These are phyloP conservation scores for Coemansia sp. DNA, from an alignment of 192 early-diverging fungal species.

Conservation along the genomic window DNA sequence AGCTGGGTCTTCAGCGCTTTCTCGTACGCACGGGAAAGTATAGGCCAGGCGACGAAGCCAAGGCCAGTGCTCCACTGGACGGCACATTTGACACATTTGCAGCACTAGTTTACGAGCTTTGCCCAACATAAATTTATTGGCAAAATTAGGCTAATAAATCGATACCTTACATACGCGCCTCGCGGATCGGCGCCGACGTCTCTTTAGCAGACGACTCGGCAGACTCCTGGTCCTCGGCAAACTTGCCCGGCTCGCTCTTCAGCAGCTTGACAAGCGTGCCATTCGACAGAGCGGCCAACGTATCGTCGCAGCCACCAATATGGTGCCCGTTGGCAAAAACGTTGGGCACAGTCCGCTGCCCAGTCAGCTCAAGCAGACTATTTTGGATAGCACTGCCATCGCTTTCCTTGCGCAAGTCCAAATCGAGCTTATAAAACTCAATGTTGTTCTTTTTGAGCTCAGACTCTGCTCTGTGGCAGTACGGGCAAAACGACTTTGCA, in stretches of 20 bases:
- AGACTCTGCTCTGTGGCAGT: conserved; percentile 59
- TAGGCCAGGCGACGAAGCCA: conserved; percentile 66
- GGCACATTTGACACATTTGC: conserved; percentile 66
- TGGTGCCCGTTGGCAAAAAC: conserved; percentile 68
- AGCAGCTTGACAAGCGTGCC: conserved; percentile 58
- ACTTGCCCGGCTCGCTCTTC: conserved; percentile 13
- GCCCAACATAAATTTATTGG: conserved; percentile 8
- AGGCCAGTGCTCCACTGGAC: conserved; percentile 47
- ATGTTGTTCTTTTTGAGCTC: conserved; percentile 40
- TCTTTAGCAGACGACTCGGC: conserved; percentile 3
- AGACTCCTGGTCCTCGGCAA: conserved; percentile 1
- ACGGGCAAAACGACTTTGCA: conserved; percentile 76
- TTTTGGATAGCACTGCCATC: conserved; percentile 63
- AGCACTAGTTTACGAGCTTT: conserved; percentile 63
- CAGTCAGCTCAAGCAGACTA: conserved; percentile 57
- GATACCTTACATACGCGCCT: conserved; percentile 19
- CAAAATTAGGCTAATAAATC: conserved; percentile 8
- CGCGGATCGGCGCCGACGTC: neutral
- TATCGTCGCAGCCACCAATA: conserved; percentile 63
- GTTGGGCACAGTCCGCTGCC: conserved; percentile 75
- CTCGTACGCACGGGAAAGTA: conserved; percentile 85
- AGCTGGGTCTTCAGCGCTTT: conserved; percentile 64
- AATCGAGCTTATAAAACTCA: conserved; percentile 55
- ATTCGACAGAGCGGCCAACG: conserved; percentile 49
- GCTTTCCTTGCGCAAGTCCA: conserved; percentile 54